Evolutionary conservation across 2,329 filamentous ascomycete species (phyloP).

Genomic region (Exophiala bonariae): DNA sequence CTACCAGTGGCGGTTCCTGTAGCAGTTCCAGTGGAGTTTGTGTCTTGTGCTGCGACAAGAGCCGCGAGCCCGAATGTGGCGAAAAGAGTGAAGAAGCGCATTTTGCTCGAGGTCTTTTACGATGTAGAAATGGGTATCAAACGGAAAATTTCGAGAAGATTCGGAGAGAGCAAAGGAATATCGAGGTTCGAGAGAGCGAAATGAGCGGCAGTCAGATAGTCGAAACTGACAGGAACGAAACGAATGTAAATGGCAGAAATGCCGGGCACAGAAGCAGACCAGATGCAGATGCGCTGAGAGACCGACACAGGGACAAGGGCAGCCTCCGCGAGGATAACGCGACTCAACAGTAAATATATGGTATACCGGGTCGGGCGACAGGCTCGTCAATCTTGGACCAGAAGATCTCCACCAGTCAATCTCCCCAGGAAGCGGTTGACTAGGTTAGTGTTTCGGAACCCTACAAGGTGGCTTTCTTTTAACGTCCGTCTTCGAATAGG

Average conservation of each 20-base stretch:
- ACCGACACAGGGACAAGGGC: not conserved
- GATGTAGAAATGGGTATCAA: too few relatives aligned
- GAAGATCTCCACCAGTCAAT: not conserved
- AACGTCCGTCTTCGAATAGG: too few relatives aligned
- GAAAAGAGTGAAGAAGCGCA: slow-evolving; percentile 25
- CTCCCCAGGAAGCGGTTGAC: not conserved
- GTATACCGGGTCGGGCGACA: too few relatives aligned
- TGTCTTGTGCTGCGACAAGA: slow-evolving; percentile 40
- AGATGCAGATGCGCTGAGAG: slow-evolving; percentile 1
- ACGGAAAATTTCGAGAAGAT: not conserved
- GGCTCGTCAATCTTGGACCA: too few relatives aligned
- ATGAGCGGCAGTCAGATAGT: not conserved
- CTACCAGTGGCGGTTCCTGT: slow-evolving; percentile 25
- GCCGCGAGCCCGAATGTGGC: slow-evolving; percentile 41
- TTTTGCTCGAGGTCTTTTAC: slow-evolving; percentile 11
- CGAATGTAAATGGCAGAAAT: not conserved
- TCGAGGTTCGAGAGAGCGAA: not conserved
- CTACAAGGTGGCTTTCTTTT: not conserved
- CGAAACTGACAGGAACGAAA: not conserved
- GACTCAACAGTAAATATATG: too few relatives aligned
- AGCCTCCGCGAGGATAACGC: too few relatives aligned
- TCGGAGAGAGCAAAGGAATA: not conserved
- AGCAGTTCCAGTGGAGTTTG: not conserved
- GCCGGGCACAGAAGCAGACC: slow-evolving; percentile 3
- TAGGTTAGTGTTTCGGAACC: slow-evolving; percentile 5